These are phyloP conservation scores for Neltuma alba DNA, from an alignment of 306 rosid genomes.

Conservation along the genomic window DNA sequence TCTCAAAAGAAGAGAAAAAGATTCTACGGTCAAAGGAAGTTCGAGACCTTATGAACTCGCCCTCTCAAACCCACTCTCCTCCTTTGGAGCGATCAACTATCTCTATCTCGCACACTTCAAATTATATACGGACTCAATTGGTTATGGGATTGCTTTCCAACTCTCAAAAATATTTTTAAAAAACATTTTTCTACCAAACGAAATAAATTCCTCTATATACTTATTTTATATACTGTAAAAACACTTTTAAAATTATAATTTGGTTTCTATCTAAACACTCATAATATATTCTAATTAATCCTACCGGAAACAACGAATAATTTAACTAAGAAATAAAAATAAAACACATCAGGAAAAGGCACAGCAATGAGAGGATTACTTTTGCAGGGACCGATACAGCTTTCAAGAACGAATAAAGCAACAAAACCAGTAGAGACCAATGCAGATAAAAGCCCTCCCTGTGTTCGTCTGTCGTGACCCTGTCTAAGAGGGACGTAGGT, in stretches of 20 bases:
- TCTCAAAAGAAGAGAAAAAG: not conserved
- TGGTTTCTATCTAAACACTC: too few relatives aligned
- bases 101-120: conserved; percentile 2
- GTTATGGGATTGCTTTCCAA: too few relatives aligned
- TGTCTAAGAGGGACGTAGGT: conserved; percentile 31
- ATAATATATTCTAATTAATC: conserved; percentile 29
- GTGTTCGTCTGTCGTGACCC: conserved; percentile 29
- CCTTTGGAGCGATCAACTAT: not conserved
- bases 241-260: too few relatives aligned
- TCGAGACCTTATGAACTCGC: not conserved
- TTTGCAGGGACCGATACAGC: conserved; percentile 60
- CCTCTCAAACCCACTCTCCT: not conserved
- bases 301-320: conserved; percentile 29
- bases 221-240: too few relatives aligned
- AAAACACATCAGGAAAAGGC: conserved; percentile 20
- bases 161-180: too few relatives aligned
- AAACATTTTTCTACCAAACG: too few relatives aligned
- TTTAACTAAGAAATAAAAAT: conserved; percentile 13
- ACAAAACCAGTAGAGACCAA: conserved; percentile 39
- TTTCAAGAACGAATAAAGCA: conserved; percentile 63
- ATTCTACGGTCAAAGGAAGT: conserved; percentile 34
- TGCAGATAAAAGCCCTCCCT: conserved; percentile 18
- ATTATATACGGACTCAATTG: conserved; percentile 26
- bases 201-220: too few relatives aligned
- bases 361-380: conserved; percentile 41